phyloP scores from a whole-genome alignment of 2,329 filamentous ascomycete genomes.

The Lasiodiplodia citricola region DNA sequence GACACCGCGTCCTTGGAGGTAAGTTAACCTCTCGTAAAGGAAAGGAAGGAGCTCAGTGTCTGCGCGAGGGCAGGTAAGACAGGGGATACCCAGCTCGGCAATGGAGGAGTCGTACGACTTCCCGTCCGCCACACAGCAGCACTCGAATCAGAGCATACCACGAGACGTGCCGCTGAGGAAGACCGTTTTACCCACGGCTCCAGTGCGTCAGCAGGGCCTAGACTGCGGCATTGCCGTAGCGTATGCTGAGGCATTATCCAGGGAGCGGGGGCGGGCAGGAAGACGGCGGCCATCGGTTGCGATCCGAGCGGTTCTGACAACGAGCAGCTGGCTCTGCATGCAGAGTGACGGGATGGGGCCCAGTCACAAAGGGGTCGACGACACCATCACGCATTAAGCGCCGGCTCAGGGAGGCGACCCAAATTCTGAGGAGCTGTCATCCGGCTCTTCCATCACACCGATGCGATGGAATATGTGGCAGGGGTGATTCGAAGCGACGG shows the following conservation, averaged over 20 bases:
- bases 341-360: background rate
- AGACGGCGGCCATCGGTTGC: background rate
- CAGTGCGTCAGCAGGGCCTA: constrained; percentile 7
- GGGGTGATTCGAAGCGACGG: constrained; percentile 1
- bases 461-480: background rate
- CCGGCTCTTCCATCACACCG: constrained; percentile 1
- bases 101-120: constrained; percentile 16
- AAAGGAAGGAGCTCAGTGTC: background rate
- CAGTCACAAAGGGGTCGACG: background rate
- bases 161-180: background rate
- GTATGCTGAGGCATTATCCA: background rate
- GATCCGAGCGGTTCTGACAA: background rate
- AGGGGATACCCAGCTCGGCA: constrained; percentile 8
- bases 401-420: background rate
- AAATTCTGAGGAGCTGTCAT: background rate
- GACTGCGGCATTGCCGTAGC: background rate
- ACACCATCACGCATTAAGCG: background rate
- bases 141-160: constrained; percentile 14
- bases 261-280: constrained; percentile 5
- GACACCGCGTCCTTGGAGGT: background rate
- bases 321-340: background rate
- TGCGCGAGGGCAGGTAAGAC: background rate
- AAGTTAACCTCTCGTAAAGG: background rate
- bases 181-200: background rate
- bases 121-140: background rate